Evolutionary conservation across 2,329 filamentous ascomycete species (phyloP).

Genomic region (Stagonosporopsis cucurbitacearum): DNA sequence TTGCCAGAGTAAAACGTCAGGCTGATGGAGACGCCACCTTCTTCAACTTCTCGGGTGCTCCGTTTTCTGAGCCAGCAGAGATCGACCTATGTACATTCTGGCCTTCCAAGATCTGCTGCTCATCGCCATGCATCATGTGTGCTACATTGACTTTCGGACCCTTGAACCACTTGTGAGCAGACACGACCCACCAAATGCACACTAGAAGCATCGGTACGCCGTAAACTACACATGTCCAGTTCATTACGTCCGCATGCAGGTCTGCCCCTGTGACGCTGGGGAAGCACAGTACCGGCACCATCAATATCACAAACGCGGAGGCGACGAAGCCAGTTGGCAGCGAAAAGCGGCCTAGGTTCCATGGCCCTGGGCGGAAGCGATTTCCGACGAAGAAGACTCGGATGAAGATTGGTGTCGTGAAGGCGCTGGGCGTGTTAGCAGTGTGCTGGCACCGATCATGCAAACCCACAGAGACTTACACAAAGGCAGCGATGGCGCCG

Average conservation of each 20-base stretch:
- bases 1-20: not conserved
- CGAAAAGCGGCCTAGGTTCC: constrained; percentile 69
- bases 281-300: constrained; percentile 72
- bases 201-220: constrained; percentile 67
- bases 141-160: constrained; percentile 73
- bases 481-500: constrained; percentile 71
- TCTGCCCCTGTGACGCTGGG: constrained; percentile 64
- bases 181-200: constrained; percentile 67
- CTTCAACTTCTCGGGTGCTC: constrained; percentile 8
- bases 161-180: constrained; percentile 72
- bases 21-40: constrained; percentile 2
- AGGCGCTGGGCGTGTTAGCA: constrained; percentile 44
- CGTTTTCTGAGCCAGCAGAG: constrained; percentile 1
- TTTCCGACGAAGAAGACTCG: constrained; percentile 66
- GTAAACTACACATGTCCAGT: constrained; percentile 73
- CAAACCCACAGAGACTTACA: constrained; percentile 44
- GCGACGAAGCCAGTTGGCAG: constrained; percentile 64
- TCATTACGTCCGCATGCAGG: constrained; percentile 64
- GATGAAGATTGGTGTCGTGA: constrained; percentile 65
- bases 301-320: constrained; percentile 66
- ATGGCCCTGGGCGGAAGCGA: constrained; percentile 70
- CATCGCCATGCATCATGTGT: constrained; percentile 57
- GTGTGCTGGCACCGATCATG: not conserved
- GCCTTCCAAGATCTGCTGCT: constrained; percentile 50
- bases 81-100: constrained; percentile 4